Evolutionary conservation across 2,329 filamentous ascomycete species (phyloP).

Genomic region (Cladosporium cucumerinum): DNA sequence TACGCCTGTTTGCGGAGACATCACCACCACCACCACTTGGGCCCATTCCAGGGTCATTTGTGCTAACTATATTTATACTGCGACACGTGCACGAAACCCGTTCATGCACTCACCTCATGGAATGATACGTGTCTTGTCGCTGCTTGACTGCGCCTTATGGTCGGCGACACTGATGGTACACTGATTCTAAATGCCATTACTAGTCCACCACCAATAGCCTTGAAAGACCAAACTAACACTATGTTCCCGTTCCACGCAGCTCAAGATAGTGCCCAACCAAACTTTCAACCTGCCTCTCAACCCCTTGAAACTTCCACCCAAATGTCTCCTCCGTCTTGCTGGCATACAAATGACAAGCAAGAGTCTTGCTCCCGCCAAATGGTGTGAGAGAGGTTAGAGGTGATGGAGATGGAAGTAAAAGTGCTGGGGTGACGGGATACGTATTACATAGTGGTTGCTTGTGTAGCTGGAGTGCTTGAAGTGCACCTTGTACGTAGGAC

Average conservation of each 20-base stretch:
- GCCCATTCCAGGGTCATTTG: not conserved
- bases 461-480: no score
- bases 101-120: not conserved
- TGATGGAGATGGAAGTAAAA: no score
- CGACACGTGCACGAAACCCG: not conserved
- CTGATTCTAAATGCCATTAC: not conserved
- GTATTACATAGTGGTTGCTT: no score
- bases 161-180: not conserved
- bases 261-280: not conserved
- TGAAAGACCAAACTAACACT: not conserved
- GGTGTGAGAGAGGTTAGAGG: no score
- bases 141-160: not conserved
- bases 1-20: conserved; percentile 12
- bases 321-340: not conserved
- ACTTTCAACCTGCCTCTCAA: not conserved
- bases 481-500: no score
- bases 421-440: no score
- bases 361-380: not conserved
- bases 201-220: not conserved
- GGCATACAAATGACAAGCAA: not conserved
- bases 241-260: not conserved
- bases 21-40: not conserved
- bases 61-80: not conserved
- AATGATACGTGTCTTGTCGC: not conserved
- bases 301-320: not conserved